A percentile compares a stretch with the other conserved stretches of the same genome.
These are phyloP conservation scores for Fragaria iinumae DNA, from an alignment of 306 rosid species.

Conservation along the genomic window DNA sequence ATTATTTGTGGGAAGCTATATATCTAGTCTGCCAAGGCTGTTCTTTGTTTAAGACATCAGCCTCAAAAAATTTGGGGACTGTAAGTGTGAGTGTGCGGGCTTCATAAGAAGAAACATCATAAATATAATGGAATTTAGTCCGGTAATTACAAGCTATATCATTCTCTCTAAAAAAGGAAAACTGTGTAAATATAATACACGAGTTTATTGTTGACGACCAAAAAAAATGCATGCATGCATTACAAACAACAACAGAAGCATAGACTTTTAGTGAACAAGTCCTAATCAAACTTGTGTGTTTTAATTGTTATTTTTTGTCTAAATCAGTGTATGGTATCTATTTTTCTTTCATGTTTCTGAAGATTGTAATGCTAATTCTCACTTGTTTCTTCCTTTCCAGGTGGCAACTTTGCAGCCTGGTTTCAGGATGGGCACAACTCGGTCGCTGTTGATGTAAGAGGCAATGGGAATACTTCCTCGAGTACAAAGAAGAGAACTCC, in stretches of 20 bases:
- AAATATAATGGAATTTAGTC: background rate
- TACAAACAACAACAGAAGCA: background rate
- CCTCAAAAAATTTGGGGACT: background rate
- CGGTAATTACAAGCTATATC: background rate
- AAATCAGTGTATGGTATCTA: background rate
- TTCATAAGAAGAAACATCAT: background rate
- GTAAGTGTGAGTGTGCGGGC: background rate
- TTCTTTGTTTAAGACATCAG: background rate
- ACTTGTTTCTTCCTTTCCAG: constrained; percentile 29
- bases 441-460: constrained; percentile 23
- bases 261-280: background rate
- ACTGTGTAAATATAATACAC: background rate
- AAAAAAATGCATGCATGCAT: background rate
- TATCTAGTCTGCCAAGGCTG: background rate
- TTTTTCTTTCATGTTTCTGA: background rate
- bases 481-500: constrained; percentile 37
- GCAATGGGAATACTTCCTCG: constrained; percentile 8
- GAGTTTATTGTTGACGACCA: background rate
- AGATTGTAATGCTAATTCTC: background rate
- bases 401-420: constrained; percentile 50
- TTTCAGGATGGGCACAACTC: constrained; percentile 31
- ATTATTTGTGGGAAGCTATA: background rate
- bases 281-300: background rate
- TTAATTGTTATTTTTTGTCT: background rate
- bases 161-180: background rate